phyloP scores from a whole-genome alignment of 2,329 filamentous ascomycete genomes.

The Talaromyces sp. region DNA sequence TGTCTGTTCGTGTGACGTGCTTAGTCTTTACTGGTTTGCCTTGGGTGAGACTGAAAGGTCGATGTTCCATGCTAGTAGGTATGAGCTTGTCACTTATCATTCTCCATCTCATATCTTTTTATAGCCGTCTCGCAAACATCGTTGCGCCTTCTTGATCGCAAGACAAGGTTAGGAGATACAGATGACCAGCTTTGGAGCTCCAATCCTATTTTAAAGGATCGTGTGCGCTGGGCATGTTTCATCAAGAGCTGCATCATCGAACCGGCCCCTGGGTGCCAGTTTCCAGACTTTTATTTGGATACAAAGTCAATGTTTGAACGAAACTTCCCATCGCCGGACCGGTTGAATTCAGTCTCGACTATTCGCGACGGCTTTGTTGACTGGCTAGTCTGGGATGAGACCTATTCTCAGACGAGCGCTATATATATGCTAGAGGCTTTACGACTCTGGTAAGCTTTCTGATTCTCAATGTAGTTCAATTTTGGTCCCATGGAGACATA shows the following conservation, averaged over 20 bases:
- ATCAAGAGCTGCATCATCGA: constrained; percentile 11
- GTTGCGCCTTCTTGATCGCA: background rate
- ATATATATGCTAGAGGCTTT: constrained; percentile 5
- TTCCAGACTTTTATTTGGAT: background rate
- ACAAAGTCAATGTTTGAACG: background rate
- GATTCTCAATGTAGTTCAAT: background rate
- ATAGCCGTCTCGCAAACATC: background rate
- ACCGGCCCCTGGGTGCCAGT: background rate
- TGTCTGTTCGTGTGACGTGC: constrained; percentile 6
- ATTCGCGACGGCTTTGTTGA: background rate
- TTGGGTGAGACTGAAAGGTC: constrained; percentile 9
- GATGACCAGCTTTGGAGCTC: background rate
- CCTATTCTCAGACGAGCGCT: constrained; percentile 6
- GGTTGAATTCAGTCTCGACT: background rate
- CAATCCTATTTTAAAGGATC: background rate
- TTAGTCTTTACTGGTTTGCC: constrained; percentile 12
- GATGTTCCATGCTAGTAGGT: constrained; percentile 5
- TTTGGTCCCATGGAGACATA: background rate
- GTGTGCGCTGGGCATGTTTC: constrained; percentile 9
- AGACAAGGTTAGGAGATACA: background rate
- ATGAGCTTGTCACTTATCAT: background rate
- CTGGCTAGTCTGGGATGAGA: constrained; percentile 11
- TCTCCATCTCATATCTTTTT: background rate
- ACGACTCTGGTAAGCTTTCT: background rate
- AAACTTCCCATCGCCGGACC: background rate